Conservation (phyloP, 129 eudicot genomes). For the Smallanthus sonchifolius region DNA sequence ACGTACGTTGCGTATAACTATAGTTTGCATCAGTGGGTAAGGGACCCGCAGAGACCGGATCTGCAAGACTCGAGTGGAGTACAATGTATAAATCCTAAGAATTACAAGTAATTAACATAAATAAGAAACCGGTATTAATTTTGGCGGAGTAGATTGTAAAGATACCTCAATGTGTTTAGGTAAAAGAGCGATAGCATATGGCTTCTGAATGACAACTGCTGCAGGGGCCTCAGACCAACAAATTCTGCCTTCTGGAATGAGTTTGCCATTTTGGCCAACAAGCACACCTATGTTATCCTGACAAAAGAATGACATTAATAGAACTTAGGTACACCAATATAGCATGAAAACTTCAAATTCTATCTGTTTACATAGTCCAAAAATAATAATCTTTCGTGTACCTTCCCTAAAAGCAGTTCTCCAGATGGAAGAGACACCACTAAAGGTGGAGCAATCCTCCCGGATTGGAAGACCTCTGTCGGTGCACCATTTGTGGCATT, state of each 20-base stretch:
- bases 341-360: not conserved
- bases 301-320: constrained; percentile 6
- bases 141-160: not conserved
- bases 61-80: constrained; percentile 43
- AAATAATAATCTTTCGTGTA: constrained; percentile 16
- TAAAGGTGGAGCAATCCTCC: constrained; percentile 88
- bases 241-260: constrained; percentile 87
- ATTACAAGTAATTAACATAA: not conserved
- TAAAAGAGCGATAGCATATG: constrained; percentile 82
- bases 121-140: not conserved
- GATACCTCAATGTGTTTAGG: constrained; percentile 91
- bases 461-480: constrained; percentile 79
- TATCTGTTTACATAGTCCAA: not conserved
- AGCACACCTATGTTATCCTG: constrained; percentile 94
- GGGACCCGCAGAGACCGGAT: constrained; percentile 87
- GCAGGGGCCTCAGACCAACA: constrained; percentile 97
- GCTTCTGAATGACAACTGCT: constrained; percentile 65
- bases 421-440: constrained; percentile 87
- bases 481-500: constrained; percentile 67
- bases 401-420: constrained; percentile 92
- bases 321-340: not conserved
- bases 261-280: constrained; percentile 93
- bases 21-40: constrained; percentile 84
- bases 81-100: constrained; percentile 9
- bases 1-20: constrained; percentile 76